phyloP scores from a whole-genome alignment of 768 basidiomycete species.

The Leccinum barrowsii region DNA sequence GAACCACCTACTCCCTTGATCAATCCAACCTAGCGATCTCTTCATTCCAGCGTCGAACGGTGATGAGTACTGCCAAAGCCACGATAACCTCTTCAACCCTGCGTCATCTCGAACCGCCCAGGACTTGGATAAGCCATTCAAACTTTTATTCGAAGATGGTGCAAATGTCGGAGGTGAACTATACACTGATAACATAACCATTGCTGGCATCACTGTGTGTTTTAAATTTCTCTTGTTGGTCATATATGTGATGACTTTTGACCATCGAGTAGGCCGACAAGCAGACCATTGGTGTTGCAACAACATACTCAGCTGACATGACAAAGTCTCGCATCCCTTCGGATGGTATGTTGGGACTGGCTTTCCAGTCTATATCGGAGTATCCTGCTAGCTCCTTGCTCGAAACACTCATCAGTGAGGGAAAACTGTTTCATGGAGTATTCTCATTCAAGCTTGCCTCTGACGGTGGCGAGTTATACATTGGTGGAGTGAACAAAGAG shows the following conservation, averaged over 20 bases:
- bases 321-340: fast-evolving
- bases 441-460: background rate
- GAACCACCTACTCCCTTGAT: too few species aligned
- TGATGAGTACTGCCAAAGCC: too few species aligned
- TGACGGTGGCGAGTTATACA: background rate
- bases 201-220: background rate
- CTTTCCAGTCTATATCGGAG: background rate
- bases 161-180: background rate
- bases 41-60: too few species aligned
- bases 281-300: background rate
- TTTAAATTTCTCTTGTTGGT: background rate
- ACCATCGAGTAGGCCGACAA: background rate
- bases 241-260: background rate
- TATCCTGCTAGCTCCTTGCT: background rate
- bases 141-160: background rate
- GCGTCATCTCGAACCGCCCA: background rate
- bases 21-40: too few species aligned
- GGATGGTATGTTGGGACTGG: background rate
- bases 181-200: background rate
- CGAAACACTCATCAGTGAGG: background rate
- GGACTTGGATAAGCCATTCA: background rate
- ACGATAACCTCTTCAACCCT: background rate
- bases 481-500: background rate
- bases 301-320: background rate
- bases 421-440: background rate